A percentile compares a stretch with the other conserved stretches of the same genome.
Conservation (phyloP, 495 filamentous ascomycete genomes). For the Clavariopsis aquatica region DNA sequence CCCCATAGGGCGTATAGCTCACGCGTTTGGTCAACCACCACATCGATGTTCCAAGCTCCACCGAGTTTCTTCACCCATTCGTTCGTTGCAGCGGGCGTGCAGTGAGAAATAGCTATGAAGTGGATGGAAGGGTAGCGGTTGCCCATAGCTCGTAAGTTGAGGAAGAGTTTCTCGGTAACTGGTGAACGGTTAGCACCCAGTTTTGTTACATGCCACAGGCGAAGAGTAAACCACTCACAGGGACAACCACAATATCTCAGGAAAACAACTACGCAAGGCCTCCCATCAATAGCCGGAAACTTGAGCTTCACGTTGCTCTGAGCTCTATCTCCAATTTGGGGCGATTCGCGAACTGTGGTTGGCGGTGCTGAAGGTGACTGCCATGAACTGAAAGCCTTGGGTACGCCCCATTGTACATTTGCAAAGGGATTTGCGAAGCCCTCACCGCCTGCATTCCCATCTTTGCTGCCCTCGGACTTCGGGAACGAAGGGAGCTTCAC, state of each 20-base stretch:
- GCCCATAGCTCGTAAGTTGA: constrained; percentile 15
- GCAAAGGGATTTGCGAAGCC: constrained; percentile 29
- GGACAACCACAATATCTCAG: constrained; percentile 29
- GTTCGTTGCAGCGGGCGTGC: constrained; percentile 23
- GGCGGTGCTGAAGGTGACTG: constrained; percentile 28
- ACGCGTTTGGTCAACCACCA: constrained; percentile 25
- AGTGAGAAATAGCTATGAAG: constrained; percentile 32
- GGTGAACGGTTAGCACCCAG: constrained; percentile 1
- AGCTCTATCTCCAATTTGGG: constrained; percentile 15
- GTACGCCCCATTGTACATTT: constrained; percentile 25
- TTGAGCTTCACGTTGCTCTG: constrained; percentile 29
- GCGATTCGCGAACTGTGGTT: constrained; percentile 19
- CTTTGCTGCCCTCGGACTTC: constrained; percentile 9
- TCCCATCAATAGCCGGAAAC: constrained; percentile 26
- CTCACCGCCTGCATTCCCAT: not conserved
- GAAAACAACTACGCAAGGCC: constrained; percentile 26
- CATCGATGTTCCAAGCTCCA: constrained; percentile 29
- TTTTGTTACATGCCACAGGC: not conserved
- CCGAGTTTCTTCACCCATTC: constrained; percentile 24
- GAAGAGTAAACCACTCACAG: no score
- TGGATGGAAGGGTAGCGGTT: constrained; percentile 28
- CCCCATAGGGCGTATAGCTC: constrained; percentile 31
- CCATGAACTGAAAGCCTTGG: constrained; percentile 29
- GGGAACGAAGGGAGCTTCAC: constrained; percentile 27
- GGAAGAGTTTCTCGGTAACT: constrained; percentile 31